These are phyloP conservation scores for Malus hybrid DNA, from an alignment of 331 rosid genomes.

Conservation along the genomic window DNA sequence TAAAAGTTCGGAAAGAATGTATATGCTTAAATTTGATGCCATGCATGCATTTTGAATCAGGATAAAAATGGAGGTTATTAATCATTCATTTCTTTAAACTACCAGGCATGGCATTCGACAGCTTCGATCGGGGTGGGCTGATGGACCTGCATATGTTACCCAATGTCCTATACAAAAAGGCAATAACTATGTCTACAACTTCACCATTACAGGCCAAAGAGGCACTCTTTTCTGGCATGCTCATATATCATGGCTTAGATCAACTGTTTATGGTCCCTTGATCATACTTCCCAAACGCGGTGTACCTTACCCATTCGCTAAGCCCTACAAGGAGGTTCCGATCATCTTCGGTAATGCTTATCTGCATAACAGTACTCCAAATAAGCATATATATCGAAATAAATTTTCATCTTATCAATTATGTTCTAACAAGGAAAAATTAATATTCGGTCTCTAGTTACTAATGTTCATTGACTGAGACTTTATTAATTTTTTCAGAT, in stretches of 20 bases:
- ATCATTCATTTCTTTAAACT: neutral
- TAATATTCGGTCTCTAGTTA: too few species aligned
- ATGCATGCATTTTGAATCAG: too few species aligned
- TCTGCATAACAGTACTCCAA: neutral
- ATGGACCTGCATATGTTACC: slow-evolving; percentile 28
- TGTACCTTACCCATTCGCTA: slow-evolving; percentile 32
- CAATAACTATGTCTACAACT: slow-evolving; percentile 27
- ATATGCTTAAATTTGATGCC: too few species aligned
- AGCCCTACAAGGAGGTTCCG: slow-evolving; percentile 38
- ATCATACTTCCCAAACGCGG: slow-evolving; percentile 37
- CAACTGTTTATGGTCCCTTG: slow-evolving; percentile 36
- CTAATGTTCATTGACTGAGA: too few species aligned
- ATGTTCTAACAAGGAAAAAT: neutral
- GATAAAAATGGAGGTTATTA: neutral
- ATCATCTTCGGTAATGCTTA: slow-evolving; percentile 30
- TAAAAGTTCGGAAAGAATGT: too few species aligned
- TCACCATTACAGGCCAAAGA: slow-evolving; percentile 22
- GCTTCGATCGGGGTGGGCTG: slow-evolving; percentile 24
- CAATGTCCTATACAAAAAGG: slow-evolving; percentile 32
- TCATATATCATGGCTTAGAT: slow-evolving; percentile 32
- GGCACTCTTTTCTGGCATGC: slow-evolving; percentile 42
- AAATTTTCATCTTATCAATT: neutral
- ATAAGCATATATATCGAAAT: neutral
- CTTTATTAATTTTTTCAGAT: too few species aligned
- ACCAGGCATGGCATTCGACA: slow-evolving; percentile 30